phyloP scores from a whole-genome alignment of 345 rosid genomes.

The Sisymbrium irio region DNA sequence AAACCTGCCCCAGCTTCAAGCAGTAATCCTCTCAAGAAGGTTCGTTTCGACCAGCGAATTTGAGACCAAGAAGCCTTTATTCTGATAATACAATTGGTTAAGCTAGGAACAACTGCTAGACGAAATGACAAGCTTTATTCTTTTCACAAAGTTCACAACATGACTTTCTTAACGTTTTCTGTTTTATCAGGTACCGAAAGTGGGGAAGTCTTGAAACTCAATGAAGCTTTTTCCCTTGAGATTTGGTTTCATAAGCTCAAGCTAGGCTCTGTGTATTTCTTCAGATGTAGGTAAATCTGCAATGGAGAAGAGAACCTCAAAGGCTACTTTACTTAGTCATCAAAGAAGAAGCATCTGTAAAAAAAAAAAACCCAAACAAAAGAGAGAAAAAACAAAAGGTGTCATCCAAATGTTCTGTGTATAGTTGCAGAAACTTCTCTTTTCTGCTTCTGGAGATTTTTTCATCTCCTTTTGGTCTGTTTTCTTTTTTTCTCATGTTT shows the following conservation, averaged over 20 bases:
- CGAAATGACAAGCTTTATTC: not conserved
- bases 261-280: constrained; percentile 28
- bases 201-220: constrained; percentile 33
- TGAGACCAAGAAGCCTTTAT: not conserved
- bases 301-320: constrained; percentile 16
- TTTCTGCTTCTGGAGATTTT: constrained; percentile 22
- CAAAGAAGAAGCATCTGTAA: constrained; percentile 29
- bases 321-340: constrained; percentile 29
- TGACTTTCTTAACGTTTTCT: not conserved
- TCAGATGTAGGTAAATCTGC: constrained; percentile 25
- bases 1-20: constrained; percentile 62
- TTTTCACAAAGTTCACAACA: not conserved
- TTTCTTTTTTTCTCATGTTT: not conserved
- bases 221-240: constrained; percentile 14
- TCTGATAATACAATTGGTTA: not conserved
- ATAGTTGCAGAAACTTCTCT: constrained; percentile 33
- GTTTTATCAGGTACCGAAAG: constrained; percentile 33
- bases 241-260: constrained; percentile 17
- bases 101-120: not conserved
- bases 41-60: constrained; percentile 21
- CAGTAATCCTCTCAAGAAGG: constrained; percentile 63
- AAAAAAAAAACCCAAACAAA: not conserved
- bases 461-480: constrained; percentile 18
- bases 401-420: constrained; percentile 23
- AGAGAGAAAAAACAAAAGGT: constrained; percentile 18